Conservation (phyloP, 2,329 filamentous ascomycete genomes). For the Didymella pinodella region DNA sequence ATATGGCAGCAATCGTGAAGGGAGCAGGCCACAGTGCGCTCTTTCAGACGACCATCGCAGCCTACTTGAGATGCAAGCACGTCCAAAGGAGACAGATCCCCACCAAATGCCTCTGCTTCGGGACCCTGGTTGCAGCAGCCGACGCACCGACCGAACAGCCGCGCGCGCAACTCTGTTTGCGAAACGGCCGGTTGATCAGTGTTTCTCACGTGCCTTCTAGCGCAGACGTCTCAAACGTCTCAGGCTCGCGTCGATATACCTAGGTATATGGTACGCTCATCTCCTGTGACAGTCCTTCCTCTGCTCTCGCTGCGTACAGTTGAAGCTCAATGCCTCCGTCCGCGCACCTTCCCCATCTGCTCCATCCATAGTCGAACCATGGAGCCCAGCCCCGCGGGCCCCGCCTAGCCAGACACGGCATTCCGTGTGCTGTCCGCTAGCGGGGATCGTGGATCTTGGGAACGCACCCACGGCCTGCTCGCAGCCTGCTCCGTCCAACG, state of each 20-base stretch:
- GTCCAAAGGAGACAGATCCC: conserved; percentile 3
- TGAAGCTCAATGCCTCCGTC: not conserved
- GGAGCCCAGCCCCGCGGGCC: conserved; percentile 5
- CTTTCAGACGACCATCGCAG: not conserved
- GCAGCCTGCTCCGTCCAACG: conserved; percentile 2
- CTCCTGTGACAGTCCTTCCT: not conserved
- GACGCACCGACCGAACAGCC: conserved; percentile 12
- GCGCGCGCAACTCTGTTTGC: conserved; percentile 3
- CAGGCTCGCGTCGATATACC: not conserved
- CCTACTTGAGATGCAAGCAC: not conserved
- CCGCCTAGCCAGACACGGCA: conserved; percentile 5
- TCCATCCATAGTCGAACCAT: not conserved
- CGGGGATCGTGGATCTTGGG: not conserved
- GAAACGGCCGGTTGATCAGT: conserved; percentile 15
- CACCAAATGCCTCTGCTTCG: conserved; percentile 13
- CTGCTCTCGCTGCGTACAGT: not conserved
- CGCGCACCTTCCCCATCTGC: conserved; percentile 14
- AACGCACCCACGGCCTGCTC: conserved; percentile 1
- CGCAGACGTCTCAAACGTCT: conserved; percentile 7
- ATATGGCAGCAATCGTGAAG: not conserved
- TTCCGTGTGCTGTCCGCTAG: conserved; percentile 5
- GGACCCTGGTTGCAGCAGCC: conserved; percentile 11
- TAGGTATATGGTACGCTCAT: not conserved
- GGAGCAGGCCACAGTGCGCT: not conserved
- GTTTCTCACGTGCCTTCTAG: conserved; percentile 11